A percentile compares a stretch with the other conserved stretches of the same genome.
Conservation (phyloP, 2,329 filamentous ascomycete genomes). For the Chrysoporthe cubensis region DNA sequence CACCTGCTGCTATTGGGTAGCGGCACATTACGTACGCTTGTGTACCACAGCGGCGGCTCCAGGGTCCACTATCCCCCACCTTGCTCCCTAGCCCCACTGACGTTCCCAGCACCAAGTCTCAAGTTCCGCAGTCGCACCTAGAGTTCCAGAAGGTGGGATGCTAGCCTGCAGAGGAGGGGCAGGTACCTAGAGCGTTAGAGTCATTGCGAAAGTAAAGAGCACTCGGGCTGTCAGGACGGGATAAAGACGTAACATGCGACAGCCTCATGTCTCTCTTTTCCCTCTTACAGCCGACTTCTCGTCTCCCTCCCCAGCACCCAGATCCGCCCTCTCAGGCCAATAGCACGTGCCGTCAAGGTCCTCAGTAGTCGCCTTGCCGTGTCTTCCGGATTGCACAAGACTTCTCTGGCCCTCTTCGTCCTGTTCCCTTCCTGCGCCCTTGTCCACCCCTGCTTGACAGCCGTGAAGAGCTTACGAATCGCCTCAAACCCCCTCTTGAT, state of each 20-base stretch:
- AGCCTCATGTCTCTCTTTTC: not conserved
- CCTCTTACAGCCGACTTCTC: not conserved
- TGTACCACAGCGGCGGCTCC: not conserved
- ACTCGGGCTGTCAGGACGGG: not conserved
- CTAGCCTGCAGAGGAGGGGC: slow-evolving; percentile 13
- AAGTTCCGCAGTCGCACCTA: not conserved
- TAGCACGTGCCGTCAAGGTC: not conserved
- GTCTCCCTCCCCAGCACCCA: not conserved
- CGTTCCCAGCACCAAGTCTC: not conserved
- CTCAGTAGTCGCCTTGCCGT: not conserved
- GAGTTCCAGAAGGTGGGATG: slow-evolving; percentile 5
- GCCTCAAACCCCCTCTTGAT: not conserved
- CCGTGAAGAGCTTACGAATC: slow-evolving; percentile 12
- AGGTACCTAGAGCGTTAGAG: not conserved
- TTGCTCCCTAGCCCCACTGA: slow-evolving; percentile 2
- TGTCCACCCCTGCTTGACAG: not conserved
- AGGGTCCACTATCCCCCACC: slow-evolving; percentile 8
- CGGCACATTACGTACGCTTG: no score
- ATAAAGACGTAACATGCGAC: not conserved
- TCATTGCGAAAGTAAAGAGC: not conserved
- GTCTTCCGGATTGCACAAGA: slow-evolving; percentile 5
- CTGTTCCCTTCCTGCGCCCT: not conserved
- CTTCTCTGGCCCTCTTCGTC: not conserved
- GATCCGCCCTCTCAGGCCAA: not conserved
- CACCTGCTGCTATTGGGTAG: not conserved